Conservation (phyloP, 2,329 filamentous ascomycete genomes). For the Alternaria sp. region DNA sequence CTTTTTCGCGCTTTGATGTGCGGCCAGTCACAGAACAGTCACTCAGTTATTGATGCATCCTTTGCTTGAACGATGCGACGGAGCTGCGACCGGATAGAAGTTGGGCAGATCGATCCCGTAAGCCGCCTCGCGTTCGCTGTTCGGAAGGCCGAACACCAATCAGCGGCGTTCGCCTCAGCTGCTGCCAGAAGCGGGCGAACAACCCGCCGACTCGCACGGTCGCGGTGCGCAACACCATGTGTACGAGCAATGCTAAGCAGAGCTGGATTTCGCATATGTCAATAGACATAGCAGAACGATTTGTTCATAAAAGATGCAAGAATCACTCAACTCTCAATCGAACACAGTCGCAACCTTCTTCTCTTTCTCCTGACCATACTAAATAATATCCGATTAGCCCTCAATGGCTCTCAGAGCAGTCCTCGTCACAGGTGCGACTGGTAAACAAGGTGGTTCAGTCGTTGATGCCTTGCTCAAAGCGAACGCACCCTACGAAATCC, state of each 20-base stretch:
- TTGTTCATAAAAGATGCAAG: background rate
- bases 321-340: background rate
- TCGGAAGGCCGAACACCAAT: slow-evolving; percentile 3
- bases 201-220: slow-evolving; percentile 1
- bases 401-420: slow-evolving; percentile 24
- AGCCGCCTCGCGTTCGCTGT: slow-evolving; percentile 1
- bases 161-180: background rate
- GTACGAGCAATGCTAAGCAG: background rate
- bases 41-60: background rate
- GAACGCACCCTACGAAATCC: slow-evolving; percentile 55
- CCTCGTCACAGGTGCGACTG: slow-evolving; percentile 53
- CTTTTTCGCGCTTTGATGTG: background rate
- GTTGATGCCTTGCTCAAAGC: slow-evolving; percentile 49
- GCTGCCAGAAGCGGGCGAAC: background rate
- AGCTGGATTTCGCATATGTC: background rate
- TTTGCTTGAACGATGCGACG: background rate
- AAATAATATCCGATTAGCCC: background rate
- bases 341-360: background rate
- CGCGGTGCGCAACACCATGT: background rate
- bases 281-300: background rate
- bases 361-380: background rate
- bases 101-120: background rate
- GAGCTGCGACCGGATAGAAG: background rate
- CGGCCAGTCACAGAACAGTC: background rate
- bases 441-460: slow-evolving; percentile 54